Base-by-base conservation (phyloP, 2,329 filamentous ascomycete species). In the Pestalotiopsis sp. region DNA sequence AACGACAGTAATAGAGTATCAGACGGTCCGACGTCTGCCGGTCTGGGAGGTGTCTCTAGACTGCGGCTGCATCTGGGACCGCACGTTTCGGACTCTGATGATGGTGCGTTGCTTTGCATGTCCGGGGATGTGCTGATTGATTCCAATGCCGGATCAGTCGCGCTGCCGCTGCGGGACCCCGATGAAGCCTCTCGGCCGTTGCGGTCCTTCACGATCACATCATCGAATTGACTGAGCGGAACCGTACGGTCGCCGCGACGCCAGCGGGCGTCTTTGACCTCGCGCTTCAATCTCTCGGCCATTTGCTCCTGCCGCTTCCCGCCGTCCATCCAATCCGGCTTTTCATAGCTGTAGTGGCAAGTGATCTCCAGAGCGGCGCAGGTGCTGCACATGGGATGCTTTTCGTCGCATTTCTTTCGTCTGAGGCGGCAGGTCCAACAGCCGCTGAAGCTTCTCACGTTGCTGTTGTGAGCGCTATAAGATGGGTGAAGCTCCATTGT, bases 391-490 rank as follows among this genome's bases (percentile, higher is more conserved):
- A 75, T 68, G n/a, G 80, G 79, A 9, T 72, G 75, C n/a, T 64
- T 71, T 71, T 81, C 78, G 66, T 82, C 80, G 72, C 81, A 83
- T 72, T 80, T 81, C 71, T 83, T 84, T 57, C 78, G 79, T 22
- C 81, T 77, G 20, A 82, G 73, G 61, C 80, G 77, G 67, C 81
- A 83, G 9, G 79, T 82, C 80, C 78, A 82, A 64, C 80, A 82
- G 4, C 73, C 73, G 13, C n/a, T 62, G 1, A 57, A 71, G 66
- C 24, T 60, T 24, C 61, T 38, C 10, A 64, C 7, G 5, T 35
- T 64, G 59, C 4, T 62, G n/a, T 35, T 52, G n/a, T 64, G 61
- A 38, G 56, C 24, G 10, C 44, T 3, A 9, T 52, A 52, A 7
- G 17, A n/a, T 9, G 44, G 17, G 44, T n/a, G 14, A 20, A 52